Evolutionary conservation across 2,329 filamentous ascomycete species (phyloP).

Genomic region (Microdochium paspali): DNA sequence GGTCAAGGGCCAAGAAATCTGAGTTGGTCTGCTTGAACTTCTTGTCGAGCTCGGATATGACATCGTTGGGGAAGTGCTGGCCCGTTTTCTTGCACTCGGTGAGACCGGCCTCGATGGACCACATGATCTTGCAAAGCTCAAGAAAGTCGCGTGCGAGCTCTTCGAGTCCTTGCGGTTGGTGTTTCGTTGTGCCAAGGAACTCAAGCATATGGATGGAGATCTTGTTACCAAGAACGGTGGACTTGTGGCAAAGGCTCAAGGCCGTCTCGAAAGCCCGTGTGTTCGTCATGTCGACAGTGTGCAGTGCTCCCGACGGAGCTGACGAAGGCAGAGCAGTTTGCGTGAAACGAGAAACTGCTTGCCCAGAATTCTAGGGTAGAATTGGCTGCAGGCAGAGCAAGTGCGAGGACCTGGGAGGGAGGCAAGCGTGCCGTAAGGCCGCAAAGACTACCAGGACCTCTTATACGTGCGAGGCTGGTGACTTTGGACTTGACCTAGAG

Average conservation of each 20-base stretch:
- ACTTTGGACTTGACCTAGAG: background rate
- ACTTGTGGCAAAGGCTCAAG: slow-evolving; percentile 26
- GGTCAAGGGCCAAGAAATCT: slow-evolving; percentile 54
- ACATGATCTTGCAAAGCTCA: slow-evolving; percentile 56
- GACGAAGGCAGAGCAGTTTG: background rate
- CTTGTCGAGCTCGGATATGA: slow-evolving; percentile 53
- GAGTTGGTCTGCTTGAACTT: slow-evolving; percentile 52
- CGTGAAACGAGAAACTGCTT: background rate
- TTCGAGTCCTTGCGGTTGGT: slow-evolving; percentile 45
- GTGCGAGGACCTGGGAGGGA: background rate
- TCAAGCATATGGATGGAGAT: slow-evolving; percentile 58
- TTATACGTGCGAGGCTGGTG: background rate
- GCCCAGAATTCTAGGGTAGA: too few species aligned
- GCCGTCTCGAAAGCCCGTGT: slow-evolving; percentile 9
- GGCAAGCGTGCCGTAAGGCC: background rate
- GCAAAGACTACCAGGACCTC: background rate
- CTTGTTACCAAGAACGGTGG: slow-evolving; percentile 50
- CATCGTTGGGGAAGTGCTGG: slow-evolving; percentile 47
- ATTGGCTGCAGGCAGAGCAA: background rate
- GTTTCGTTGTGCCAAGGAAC: slow-evolving; percentile 48
- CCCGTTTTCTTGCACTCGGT: slow-evolving; percentile 38
- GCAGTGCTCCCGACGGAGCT: background rate
- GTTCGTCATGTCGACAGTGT: background rate
- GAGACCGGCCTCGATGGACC: slow-evolving; percentile 59
- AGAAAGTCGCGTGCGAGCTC: slow-evolving; percentile 56